Percentiles rank a stretch among this genome's conserved stretches.
phyloP scores from a whole-genome alignment of 441 rosid genomes.

The Theobroma grandiflorum region DNA sequence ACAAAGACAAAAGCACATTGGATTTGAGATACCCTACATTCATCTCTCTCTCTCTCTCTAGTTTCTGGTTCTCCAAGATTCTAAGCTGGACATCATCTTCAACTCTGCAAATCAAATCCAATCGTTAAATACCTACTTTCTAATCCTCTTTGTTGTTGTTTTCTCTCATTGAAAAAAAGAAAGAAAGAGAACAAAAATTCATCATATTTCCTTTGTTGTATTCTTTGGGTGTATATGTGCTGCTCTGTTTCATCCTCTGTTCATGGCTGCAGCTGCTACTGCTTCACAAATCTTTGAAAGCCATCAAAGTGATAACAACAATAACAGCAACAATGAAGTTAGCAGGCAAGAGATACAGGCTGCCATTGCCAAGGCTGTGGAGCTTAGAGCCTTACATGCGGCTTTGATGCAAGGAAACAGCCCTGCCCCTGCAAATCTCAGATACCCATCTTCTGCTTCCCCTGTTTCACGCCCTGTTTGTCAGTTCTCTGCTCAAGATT shows the following conservation, averaged over 20 bases:
- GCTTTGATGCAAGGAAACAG: conserved; percentile 72
- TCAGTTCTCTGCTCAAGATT: conserved; percentile 83
- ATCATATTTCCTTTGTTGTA: conserved; percentile 19
- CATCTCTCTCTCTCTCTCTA: conserved; percentile 32
- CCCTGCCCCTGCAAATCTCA: conserved; percentile 68
- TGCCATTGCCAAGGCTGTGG: conserved; percentile 88
- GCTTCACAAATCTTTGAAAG: conserved; percentile 47
- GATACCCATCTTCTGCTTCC: conserved; percentile 58
- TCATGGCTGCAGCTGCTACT: conserved; percentile 64
- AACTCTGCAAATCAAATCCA: conserved; percentile 43
- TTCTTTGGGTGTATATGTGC: conserved; percentile 36
- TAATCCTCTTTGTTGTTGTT: conserved; percentile 29
- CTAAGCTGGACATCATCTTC: conserved; percentile 49
- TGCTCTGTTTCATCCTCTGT: conserved; percentile 35
- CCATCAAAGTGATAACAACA: conserved; percentile 30
- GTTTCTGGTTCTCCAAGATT: conserved; percentile 41
- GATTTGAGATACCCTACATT: conserved; percentile 34
- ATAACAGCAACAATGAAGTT: conserved; percentile 42
- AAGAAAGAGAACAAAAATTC: background rate
- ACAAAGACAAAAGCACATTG: conserved; percentile 56
- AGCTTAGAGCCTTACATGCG: conserved; percentile 84
- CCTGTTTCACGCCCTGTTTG: conserved; percentile 68
- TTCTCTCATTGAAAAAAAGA: background rate
- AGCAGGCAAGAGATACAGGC: conserved; percentile 71
- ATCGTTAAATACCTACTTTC: conserved; percentile 39